Percentiles rank a stretch among this genome's conserved stretches.
These are phyloP conservation scores for Euphorbia corollata DNA, from an alignment of 441 rosid species.

Conservation along the genomic window DNA sequence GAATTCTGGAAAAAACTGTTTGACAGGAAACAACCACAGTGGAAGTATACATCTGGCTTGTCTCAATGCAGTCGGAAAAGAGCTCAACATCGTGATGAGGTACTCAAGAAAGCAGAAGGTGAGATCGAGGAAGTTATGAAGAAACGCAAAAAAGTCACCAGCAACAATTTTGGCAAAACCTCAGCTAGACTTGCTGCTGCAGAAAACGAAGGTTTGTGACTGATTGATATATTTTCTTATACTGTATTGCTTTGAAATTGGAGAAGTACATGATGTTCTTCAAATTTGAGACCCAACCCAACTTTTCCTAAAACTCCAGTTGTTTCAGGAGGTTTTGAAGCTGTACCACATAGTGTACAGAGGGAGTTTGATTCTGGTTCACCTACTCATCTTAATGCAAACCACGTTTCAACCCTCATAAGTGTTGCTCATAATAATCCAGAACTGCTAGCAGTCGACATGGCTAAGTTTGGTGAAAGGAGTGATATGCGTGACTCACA, in stretches of 20 bases:
- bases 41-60: constrained; percentile 55
- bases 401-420: constrained; percentile 16
- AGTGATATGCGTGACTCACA: constrained; percentile 40
- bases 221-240: not conserved
- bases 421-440: constrained; percentile 26
- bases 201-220: constrained; percentile 40
- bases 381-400: constrained; percentile 20
- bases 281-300: not conserved
- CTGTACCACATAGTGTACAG: constrained; percentile 23
- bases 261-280: not conserved
- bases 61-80: constrained; percentile 67
- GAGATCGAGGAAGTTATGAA: constrained; percentile 35
- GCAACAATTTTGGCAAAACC: constrained; percentile 27
- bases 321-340: constrained; percentile 29
- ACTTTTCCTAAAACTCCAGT: too few relatives aligned
- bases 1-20: constrained; percentile 67
- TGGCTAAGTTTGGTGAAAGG: constrained; percentile 31
- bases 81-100: constrained; percentile 31
- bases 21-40: constrained; percentile 47
- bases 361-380: constrained; percentile 19
- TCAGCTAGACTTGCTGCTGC: constrained; percentile 21
- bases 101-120: constrained; percentile 27
- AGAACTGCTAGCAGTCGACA: constrained; percentile 29
- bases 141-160: constrained; percentile 49
- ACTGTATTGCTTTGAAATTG: not conserved